These are phyloP conservation scores for Colletotrichum cordylinicola DNA, from an alignment of 2,329 filamentous ascomycete species.

Conservation along the genomic window DNA sequence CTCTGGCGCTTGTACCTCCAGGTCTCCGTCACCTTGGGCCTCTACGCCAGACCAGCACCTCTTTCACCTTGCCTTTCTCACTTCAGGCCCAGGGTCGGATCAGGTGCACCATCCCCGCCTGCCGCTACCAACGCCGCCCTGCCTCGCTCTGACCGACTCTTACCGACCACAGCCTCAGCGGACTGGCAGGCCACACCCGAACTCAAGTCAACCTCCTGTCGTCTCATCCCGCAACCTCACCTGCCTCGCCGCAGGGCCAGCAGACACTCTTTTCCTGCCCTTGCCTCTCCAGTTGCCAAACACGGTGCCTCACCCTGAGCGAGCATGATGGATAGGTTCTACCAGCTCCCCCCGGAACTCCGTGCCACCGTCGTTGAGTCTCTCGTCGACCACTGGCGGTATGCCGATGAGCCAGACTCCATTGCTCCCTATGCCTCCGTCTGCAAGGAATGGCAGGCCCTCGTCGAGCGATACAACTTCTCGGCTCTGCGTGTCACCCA, in stretches of 20 bases:
- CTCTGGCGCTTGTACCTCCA: constrained; percentile 1
- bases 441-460: constrained; percentile 29
- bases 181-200: constrained; percentile 14
- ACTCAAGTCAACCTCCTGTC: constrained; percentile 20
- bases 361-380: constrained; percentile 15
- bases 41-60: neutral
- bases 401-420: constrained; percentile 19
- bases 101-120: constrained; percentile 15
- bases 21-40: neutral
- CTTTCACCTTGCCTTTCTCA: neutral
- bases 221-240: constrained; percentile 20
- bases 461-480: constrained; percentile 30
- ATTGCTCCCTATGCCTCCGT: constrained; percentile 29
- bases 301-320: constrained; percentile 6
- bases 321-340: constrained; percentile 11
- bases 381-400: constrained; percentile 23
- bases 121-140: constrained; percentile 10
- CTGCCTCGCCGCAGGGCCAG: neutral
- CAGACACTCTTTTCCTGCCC: neutral
- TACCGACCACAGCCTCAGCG: constrained; percentile 19
- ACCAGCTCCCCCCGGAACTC: constrained; percentile 18
- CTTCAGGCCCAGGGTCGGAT: neutral
- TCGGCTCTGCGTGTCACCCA: constrained; percentile 22
- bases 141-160: constrained; percentile 17
- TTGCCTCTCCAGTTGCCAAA: neutral